Percentiles rank a stretch among this genome's conserved stretches.
Conservation (phyloP, 140 eudicot genomes). For the Anethum foeniculum region DNA sequence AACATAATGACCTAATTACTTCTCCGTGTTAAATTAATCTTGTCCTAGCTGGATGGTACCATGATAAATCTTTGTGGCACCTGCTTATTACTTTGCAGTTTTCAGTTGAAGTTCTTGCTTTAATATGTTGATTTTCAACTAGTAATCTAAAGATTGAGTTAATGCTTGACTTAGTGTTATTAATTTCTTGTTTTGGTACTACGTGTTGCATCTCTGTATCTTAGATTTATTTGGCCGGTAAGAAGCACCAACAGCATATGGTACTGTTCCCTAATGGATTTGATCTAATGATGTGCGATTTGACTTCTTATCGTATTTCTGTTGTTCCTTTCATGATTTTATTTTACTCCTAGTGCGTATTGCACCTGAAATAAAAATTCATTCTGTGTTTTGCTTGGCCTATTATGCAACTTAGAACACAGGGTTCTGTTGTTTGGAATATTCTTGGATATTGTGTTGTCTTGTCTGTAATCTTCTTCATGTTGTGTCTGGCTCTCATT, state of each 20-base stretch:
- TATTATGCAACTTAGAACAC: not conserved
- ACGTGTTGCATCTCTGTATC: not conserved
- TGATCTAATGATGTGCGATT: not conserved
- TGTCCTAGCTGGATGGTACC: not conserved
- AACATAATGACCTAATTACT: constrained; percentile 20
- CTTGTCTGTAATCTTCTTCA: not conserved
- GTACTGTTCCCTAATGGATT: not conserved
- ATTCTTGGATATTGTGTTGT: not conserved
- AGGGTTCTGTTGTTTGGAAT: not conserved
- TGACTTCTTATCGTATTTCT: not conserved
- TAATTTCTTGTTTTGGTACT: not conserved
- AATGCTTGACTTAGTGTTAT: not conserved
- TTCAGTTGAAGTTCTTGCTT: constrained; percentile 9
- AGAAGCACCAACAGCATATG: not conserved
- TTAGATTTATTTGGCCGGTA: not conserved
- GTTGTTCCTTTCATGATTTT: not conserved
- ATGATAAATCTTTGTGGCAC: not conserved
- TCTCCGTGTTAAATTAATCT: not conserved
- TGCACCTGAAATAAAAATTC: not conserved
- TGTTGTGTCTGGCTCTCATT: not conserved
- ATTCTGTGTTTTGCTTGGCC: not conserved
- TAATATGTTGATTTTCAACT: not conserved
- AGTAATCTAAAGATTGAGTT: not conserved
- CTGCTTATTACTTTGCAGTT: not conserved
- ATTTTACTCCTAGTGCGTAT: not conserved